phyloP scores from a whole-genome alignment of 306 rosid genomes.

The Casuarina equisetifolia region DNA sequence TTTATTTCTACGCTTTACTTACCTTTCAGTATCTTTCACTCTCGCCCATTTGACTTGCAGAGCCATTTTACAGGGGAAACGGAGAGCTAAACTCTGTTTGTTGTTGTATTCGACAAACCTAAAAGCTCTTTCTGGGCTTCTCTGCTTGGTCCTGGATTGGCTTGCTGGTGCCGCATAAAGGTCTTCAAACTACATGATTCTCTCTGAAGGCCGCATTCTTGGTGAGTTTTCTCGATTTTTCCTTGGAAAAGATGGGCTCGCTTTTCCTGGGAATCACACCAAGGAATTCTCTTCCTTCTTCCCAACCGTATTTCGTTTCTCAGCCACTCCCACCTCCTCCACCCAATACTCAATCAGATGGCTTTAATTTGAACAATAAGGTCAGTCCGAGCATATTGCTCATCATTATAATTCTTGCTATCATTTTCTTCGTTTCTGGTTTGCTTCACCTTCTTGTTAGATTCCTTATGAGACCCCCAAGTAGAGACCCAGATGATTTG shows the following conservation, averaged over 20 bases:
- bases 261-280: slow-evolving; percentile 25
- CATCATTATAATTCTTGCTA: slow-evolving; percentile 70
- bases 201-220: slow-evolving; percentile 40
- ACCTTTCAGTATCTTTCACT: slow-evolving; percentile 1
- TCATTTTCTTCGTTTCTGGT: slow-evolving; percentile 89
- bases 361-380: slow-evolving; percentile 49
- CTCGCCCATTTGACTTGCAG: slow-evolving; percentile 34
- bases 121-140: slow-evolving; percentile 10
- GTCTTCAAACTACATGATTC: slow-evolving; percentile 10
- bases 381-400: slow-evolving; percentile 78
- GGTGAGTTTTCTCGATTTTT: slow-evolving; percentile 25
- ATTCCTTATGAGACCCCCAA: slow-evolving; percentile 63
- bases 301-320: slow-evolving; percentile 36
- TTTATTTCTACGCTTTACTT: slow-evolving; percentile 24
- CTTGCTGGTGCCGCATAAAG: slow-evolving; percentile 4
- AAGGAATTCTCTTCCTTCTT: slow-evolving; percentile 32
- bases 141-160: background rate
- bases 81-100: slow-evolving; percentile 2
- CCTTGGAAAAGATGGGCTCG: slow-evolving; percentile 37
- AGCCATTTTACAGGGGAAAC: slow-evolving; percentile 5
- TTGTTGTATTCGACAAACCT: background rate
- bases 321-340: slow-evolving; percentile 39
- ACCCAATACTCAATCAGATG: slow-evolving; percentile 35
- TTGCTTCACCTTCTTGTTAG: slow-evolving; percentile 87
- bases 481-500: slow-evolving; percentile 59